phyloP scores from a whole-genome alignment of 257 asterid genomes.

The Nicotiana noctiflora region DNA sequence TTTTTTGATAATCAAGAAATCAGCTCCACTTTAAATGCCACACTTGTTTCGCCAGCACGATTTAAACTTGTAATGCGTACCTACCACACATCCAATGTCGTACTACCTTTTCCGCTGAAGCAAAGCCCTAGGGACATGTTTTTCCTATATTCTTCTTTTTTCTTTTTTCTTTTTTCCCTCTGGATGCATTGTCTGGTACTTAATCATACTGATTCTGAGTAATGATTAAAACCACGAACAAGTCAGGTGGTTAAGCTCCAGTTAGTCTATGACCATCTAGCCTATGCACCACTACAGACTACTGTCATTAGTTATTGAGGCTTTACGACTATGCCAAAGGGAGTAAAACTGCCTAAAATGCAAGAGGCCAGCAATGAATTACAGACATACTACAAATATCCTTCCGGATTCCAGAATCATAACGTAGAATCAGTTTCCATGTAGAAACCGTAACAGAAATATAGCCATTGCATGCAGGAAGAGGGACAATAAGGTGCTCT shows the following conservation, averaged over 20 bases:
- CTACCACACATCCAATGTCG: background rate
- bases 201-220: background rate
- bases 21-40: background rate
- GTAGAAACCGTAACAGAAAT: background rate
- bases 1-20: background rate
- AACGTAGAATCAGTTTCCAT: background rate
- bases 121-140: background rate
- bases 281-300: background rate
- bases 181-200: background rate
- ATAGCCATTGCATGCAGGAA: background rate
- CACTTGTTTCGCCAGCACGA: background rate
- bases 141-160: background rate
- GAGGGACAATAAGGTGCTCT: background rate
- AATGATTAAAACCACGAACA: background rate
- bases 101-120: background rate
- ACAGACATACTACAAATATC: background rate
- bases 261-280: background rate
- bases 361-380: background rate
- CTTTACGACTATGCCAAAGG: background rate
- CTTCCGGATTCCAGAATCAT: background rate
- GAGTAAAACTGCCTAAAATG: background rate
- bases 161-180: background rate
- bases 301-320: background rate
- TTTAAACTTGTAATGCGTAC: background rate
- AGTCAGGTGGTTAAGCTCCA: background rate